Evolutionary conservation across 768 basidiomycete genomes (phyloP).

Genomic region (Calocybe indica): DNA sequence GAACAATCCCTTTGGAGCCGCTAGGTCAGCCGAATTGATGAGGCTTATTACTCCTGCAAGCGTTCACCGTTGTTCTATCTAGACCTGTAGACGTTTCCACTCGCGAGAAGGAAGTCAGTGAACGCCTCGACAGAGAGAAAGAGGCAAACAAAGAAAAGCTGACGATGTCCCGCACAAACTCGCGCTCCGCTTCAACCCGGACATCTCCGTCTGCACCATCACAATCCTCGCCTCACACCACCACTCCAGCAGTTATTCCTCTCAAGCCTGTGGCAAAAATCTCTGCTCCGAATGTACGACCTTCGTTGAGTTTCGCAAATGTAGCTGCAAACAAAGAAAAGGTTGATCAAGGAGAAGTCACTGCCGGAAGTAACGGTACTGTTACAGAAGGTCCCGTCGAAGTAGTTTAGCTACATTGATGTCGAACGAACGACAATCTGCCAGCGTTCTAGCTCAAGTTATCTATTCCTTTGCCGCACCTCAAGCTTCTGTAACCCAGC

Average conservation of each 20-base stretch:
- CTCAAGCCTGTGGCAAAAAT: slow-evolving; percentile 17
- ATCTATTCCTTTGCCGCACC: too few species aligned
- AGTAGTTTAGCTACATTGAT: too few species aligned
- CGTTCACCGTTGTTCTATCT: slow-evolving; percentile 3
- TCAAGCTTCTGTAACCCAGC: too few species aligned
- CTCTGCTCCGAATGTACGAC: slow-evolving; percentile 51
- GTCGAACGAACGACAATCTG: too few species aligned
- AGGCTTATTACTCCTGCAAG: neutral
- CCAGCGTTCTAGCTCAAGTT: too few species aligned
- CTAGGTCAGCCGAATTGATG: slow-evolving; percentile 44
- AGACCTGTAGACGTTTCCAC: slow-evolving; percentile 83
- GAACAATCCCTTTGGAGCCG: slow-evolving; percentile 83
- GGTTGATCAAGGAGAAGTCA: neutral
- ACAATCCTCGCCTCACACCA: slow-evolving; percentile 18
- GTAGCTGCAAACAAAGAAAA: slow-evolving; percentile 22
- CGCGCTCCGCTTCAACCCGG: slow-evolving; percentile 30
- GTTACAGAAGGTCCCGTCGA: too few species aligned
- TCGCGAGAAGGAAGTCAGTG: slow-evolving; percentile 69
- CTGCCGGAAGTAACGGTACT: too few species aligned
- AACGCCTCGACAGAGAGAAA: slow-evolving; percentile 66
- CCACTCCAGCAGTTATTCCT: slow-evolving; percentile 20
- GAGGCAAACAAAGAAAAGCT: slow-evolving; percentile 48
- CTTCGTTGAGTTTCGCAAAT: slow-evolving; percentile 76
- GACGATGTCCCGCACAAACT: slow-evolving; percentile 47
- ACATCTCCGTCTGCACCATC: slow-evolving; percentile 23